Base-by-base conservation (phyloP, 2,329 filamentous ascomycete species). In the Akanthomyces lecanii region DNA sequence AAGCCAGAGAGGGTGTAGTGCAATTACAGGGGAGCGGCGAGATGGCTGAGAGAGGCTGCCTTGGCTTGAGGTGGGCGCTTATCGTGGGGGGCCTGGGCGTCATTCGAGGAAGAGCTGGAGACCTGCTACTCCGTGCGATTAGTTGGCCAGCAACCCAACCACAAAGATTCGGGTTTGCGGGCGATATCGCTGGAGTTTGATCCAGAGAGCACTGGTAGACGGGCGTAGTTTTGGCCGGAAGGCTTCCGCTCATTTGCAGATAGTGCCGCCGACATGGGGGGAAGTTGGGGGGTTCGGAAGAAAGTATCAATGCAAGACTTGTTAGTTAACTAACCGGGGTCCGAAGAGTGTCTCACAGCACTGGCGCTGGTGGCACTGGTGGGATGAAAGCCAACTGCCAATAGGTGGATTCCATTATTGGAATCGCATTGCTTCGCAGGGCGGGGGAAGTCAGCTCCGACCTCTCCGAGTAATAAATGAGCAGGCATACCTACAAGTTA, bases 371-470 rank as follows among this genome's bases (percentile, higher is more conserved):
- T 48, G 51, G 59, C 33, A 36, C 33, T 36, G 33, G 33, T 36
- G 33, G 33, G 59, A 61, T 54, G 50, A 61, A 53, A 18, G 53
- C 23, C 52, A 42, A 42, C 48, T 36, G 18, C 33, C 33, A 38
- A 53, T 40, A 36, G 25, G 48, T 51, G 48, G 48, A 51, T 50
- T 58, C n/a, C 18, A 48, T 36, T 44, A 28, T 56, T 8, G 36
- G 47, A 40, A 45, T 48, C 16, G 44, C 33, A 40, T 36, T 57
- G 40, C 42, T 33, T 30, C 25, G 28, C 40, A 40, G 47, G 52
- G 59, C 51, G 59, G 59, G 50, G 50, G 51, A 54, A 21, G 42
- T 54, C 50, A 54, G 51, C 50, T 33, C 51, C 59, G 50, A 60
- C 45, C 45, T 60, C 50, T 33, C 50, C 50, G 50, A 60, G 57